Base-by-base conservation (phyloP, 2,329 filamentous ascomycete genomes). In the Monosporascus sp. region DNA sequence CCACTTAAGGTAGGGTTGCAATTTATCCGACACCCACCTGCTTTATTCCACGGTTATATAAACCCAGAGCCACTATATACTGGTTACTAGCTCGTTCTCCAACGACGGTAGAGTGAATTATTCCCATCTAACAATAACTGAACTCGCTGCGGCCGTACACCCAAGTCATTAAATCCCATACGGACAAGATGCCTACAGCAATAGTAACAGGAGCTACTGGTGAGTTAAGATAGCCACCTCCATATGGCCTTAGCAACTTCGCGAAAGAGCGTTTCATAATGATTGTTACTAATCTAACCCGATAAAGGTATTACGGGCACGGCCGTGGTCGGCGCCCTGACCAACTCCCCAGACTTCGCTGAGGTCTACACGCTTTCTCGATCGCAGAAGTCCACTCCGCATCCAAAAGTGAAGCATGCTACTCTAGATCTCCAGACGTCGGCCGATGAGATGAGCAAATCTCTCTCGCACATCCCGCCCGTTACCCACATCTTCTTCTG, bases 401-500 rank as follows among this genome's bases (percentile, higher is more conserved):
- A 59, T 31, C 48, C 55, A 4, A 59, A 60, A 24, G 48, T 59
- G 24, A 59, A 61, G 46, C 54, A 61, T 54, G 53, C 56, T 3
- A 58, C 52, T 7, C 26, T 60, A 19, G 60, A 62, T 43, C 45
- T 62, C 19, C 58, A 56, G 31, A 52, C 54, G 3, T 56, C 56
- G 6, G 52, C 52, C 5, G 52, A 37, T 3, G 49, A 56, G 36
- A 60, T 62, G 56, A 50, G 47, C 26, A 53, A 51, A 26, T 53
- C 55, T 2, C 44, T 60, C 22, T 50, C 52, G 7, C 59, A 59
- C 41, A 59, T 62, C n/a, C 55, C 52, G n/a, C 49, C 52, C 4
- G 55, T 57, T 14, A 61, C 55, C 16, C 57, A 60, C 26, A 56
- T 61, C 44, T 60, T 56, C 53, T 59, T 59, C 49, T 59, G 57